A percentile compares a stretch with the other conserved stretches of the same genome.
These are phyloP conservation scores for Gonapodya prolifera DNA, from an alignment of 192 early-diverging fungal species.

Conservation along the genomic window DNA sequence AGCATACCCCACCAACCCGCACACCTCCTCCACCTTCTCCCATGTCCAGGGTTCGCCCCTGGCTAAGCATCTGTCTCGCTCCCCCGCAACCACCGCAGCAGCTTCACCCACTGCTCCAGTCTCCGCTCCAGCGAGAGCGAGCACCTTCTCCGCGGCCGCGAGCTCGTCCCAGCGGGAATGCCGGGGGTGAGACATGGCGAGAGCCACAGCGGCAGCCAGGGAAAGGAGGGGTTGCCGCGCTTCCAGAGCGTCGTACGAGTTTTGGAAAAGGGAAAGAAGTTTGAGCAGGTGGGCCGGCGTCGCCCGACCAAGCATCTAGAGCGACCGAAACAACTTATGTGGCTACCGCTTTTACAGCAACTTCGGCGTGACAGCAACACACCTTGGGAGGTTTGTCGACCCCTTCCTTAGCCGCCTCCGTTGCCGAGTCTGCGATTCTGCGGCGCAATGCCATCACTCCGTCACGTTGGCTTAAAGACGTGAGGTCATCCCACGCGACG, in stretches of 20 bases:
- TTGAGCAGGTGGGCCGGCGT: background rate
- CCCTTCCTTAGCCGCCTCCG: background rate
- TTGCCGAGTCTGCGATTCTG: background rate
- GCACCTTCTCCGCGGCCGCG: background rate
- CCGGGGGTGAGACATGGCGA: background rate
- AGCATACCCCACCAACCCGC: background rate
- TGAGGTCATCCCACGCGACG: background rate
- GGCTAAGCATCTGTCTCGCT: background rate
- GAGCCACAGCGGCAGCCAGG: background rate
- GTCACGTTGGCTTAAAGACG: background rate
- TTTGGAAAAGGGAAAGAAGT: background rate
- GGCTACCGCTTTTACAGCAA: too few species aligned
- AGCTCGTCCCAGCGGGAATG: background rate
- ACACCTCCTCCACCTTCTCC: background rate
- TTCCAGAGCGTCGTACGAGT: background rate
- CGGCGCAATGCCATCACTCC: background rate
- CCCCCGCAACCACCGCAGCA: background rate
- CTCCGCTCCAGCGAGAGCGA: background rate
- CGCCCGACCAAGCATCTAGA: background rate
- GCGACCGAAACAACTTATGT: too few species aligned
- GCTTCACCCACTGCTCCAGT: background rate
- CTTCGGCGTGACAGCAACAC: background rate
- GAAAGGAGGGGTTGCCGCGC: background rate
- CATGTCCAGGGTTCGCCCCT: background rate
- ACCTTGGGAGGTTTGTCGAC: background rate